Conservation (phyloP, 1,284 basidiomycete species). For the Termitomyces sp. region DNA sequence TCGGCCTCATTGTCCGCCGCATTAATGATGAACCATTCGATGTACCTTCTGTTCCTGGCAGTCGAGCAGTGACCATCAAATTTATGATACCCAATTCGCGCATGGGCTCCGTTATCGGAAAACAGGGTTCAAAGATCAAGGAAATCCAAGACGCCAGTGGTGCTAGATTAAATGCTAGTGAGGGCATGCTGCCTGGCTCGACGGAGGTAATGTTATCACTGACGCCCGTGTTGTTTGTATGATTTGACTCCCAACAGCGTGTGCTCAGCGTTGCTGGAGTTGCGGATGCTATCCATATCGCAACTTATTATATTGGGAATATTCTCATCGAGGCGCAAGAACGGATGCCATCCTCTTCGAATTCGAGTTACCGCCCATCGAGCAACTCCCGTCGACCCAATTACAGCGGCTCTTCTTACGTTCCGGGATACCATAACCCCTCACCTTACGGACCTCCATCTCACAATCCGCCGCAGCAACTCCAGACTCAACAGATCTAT, state of each 20-base stretch:
- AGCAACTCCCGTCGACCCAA: conserved; percentile 46
- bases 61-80: conserved; percentile 97
- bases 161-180: conserved; percentile 92
- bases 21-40: conserved; percentile 99
- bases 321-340: conserved; percentile 96
- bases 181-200: conserved; percentile 98
- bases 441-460: conserved; percentile 34
- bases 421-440: conserved; percentile 57
- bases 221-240: conserved; percentile 15
- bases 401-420: conserved; percentile 63
- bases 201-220: conserved; percentile 68
- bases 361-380: conserved; percentile 55
- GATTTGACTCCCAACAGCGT: conserved; percentile 47
- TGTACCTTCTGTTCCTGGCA: conserved; percentile 94
- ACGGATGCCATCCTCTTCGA: conserved; percentile 64
- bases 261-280: conserved; percentile 97
- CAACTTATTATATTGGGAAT: conserved; percentile 97
- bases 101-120: conserved; percentile 99
- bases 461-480: conserved; percentile 47
- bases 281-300: conserved; percentile 99
- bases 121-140: conserved; percentile 97
- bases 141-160: conserved; percentile 99
- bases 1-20: conserved; percentile 95
- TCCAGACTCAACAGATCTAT: conserved; percentile 97
- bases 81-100: conserved; percentile 99